These are phyloP conservation scores for Xylaria scruposa DNA, from an alignment of 495 filamentous ascomycete species.

Conservation along the genomic window DNA sequence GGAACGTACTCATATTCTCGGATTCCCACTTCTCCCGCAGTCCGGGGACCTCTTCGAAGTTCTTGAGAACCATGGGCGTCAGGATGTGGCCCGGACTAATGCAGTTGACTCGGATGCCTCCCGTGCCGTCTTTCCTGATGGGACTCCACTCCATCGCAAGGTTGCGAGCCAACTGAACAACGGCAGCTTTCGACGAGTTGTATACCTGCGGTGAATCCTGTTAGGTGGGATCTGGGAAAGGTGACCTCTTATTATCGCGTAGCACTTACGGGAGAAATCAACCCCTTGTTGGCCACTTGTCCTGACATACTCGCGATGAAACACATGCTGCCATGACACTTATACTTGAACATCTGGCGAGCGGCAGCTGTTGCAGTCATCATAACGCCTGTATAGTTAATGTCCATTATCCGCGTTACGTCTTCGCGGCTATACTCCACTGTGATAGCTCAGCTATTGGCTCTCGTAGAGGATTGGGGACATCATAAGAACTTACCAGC, in stretches of 20 bases:
- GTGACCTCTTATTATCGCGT: not conserved
- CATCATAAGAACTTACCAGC: slow-evolving; percentile 44
- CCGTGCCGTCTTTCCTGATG: slow-evolving; percentile 43
- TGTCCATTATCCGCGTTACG: slow-evolving; percentile 72
- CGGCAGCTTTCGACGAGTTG: slow-evolving; percentile 73
- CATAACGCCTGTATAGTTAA: slow-evolving; percentile 81
- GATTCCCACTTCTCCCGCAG: slow-evolving; percentile 65
- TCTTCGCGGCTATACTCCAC: slow-evolving; percentile 71
- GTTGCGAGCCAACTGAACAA: slow-evolving; percentile 68
- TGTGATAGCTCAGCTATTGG: slow-evolving; percentile 11
- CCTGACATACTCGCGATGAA: slow-evolving; percentile 80
- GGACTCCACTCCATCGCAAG: slow-evolving; percentile 77
- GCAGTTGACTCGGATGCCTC: slow-evolving; percentile 71
- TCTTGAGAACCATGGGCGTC: slow-evolving; percentile 73
- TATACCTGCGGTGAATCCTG: slow-evolving; percentile 51
- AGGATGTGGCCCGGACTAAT: slow-evolving; percentile 74
- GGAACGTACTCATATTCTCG: slow-evolving; percentile 65
- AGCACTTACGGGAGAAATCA: slow-evolving; percentile 58
- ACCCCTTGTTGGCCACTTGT: slow-evolving; percentile 72
- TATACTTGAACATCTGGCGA: slow-evolving; percentile 77
- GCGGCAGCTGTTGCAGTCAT: slow-evolving; percentile 75
- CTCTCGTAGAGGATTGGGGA: not conserved
- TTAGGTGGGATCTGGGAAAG: too few relatives aligned
- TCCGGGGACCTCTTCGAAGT: slow-evolving; percentile 69
- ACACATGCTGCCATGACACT: slow-evolving; percentile 72